Evolutionary conservation across 768 basidiomycete species (phyloP), one percentile per base, ranked within the genome.

Genomic region (Tephrocybe sp.): DNA sequence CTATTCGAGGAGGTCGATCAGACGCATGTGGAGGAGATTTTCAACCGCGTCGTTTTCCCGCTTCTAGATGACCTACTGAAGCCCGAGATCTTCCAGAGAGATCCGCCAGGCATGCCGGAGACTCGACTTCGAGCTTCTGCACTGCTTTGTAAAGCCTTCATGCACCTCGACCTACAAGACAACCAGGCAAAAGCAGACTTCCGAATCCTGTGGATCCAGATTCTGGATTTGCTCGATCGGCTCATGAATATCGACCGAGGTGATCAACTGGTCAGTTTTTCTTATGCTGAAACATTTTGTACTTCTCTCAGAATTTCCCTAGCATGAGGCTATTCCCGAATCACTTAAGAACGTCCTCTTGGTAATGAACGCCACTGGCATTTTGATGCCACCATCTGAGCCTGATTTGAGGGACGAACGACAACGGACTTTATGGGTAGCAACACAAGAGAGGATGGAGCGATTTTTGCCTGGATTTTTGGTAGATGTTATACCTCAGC

Each of bases 281-380:
- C n/a, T 49, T 21, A 8, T 9, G 19, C 19, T 5, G 9, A 25
- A 25, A 19, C 27, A 13, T 32, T 31, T 26, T 22, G 5, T 16
- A 31, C 26, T 25, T 45, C 26, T 28, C 43, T 54, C 32, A 8
- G n/a, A 12, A 40, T 26, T 18, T 30, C 11, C 19, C 24, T 7
- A 98, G 96, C 86, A 87, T 64, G 97, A 99, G 65, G 96, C 96
- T 0, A 79, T 97, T 16, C 93, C 92, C 1, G 97, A 99, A 68
- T 95, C 94, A 1, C 77, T 99, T 59, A 98, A 98, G 72, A 98
- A 98, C 61, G 90, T 96, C 41, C 71, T 99, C 13, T 78, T 98
- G 40, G 96, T 99, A 41, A 95, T 99, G 92, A 86, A 94, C 59
- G 91, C 94, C 1, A 87, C 87, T 1, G 79, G 80, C 4, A 84